Conservation (phyloP, 352 stramenopile genomes). For the Globisporangium parvum region DNA sequence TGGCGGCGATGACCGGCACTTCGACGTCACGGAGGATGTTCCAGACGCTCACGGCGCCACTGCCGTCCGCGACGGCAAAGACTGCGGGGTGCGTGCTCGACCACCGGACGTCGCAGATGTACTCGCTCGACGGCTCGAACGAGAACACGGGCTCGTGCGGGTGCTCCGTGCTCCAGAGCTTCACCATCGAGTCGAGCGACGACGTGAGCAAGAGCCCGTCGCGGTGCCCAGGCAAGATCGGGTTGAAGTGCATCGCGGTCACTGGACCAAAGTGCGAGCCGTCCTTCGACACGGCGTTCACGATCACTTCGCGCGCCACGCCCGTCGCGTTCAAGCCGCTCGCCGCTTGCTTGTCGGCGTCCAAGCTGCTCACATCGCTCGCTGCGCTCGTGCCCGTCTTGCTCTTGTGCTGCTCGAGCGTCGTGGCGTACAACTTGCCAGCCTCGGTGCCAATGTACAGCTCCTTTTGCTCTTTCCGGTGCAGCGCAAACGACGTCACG, state of each 20-base stretch:
- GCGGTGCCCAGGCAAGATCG: conserved; percentile 54
- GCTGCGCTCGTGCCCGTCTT: conserved; percentile 7
- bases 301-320: conserved; percentile 55
- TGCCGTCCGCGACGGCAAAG: conserved; percentile 80
- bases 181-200: conserved; percentile 84
- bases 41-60: conserved; percentile 69
- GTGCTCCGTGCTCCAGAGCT: conserved; percentile 82
- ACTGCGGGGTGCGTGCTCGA: conserved; percentile 70
- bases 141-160: conserved; percentile 62
- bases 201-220: conserved; percentile 78
- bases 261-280: conserved; percentile 78
- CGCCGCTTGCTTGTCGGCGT: conserved; percentile 36
- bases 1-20: conserved; percentile 53
- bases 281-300: conserved; percentile 54
- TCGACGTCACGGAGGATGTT: conserved; percentile 85
- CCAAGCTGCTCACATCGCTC: conserved; percentile 11
- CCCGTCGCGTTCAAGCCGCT: conserved; percentile 17
- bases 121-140: conserved; percentile 85
- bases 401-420: conserved; percentile 67
- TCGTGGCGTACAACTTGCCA: conserved; percentile 73
- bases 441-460: conserved; percentile 82
- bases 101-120: conserved; percentile 86
- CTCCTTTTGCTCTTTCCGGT: conserved; percentile 78
- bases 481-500: conserved; percentile 76
- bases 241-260: conserved; percentile 84